Conservation (phyloP, 768 basidiomycete genomes). For the Ephemerocybe angulata region DNA sequence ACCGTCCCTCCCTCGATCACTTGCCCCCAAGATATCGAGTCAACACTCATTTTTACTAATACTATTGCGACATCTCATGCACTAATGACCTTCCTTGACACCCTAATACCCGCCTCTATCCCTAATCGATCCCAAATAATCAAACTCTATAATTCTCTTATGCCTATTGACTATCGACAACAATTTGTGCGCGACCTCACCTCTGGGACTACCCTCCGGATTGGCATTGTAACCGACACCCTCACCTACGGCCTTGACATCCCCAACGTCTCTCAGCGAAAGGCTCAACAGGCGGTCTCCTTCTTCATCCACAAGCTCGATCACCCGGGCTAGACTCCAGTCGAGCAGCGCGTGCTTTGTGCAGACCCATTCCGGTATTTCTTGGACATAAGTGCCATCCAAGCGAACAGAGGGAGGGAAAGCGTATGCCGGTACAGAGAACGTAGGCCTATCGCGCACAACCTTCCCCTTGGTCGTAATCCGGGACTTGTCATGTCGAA, state of each 20-base stretch:
- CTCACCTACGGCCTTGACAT: not conserved
- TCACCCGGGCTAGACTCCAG: too few species aligned
- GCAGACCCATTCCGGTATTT: too few species aligned
- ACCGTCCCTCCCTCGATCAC: constrained; percentile 2
- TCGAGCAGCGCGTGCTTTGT: too few species aligned
- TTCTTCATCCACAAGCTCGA: too few species aligned
- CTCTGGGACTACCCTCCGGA: not conserved
- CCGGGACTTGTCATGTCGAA: not conserved
- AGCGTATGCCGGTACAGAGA: too few species aligned
- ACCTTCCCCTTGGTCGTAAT: not conserved
- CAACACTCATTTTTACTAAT: constrained; percentile 6
- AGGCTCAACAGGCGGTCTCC: too few species aligned
- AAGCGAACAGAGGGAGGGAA: too few species aligned
- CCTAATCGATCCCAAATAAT: constrained; percentile 5
- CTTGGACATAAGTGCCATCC: too few species aligned
- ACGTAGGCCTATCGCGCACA: not conserved
- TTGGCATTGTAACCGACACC: not conserved
- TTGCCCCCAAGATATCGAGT: not conserved
- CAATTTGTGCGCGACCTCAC: constrained; percentile 4
- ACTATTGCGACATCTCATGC: constrained; percentile 1
- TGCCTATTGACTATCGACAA: constrained; percentile 7
- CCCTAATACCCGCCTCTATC: constrained; percentile 2
- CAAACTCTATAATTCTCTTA: constrained; percentile 10
- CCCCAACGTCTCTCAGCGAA: too few species aligned
- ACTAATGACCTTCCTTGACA: constrained; percentile 9